Conservation (phyloP, 257 asterid species). For the Lycium barbarum region DNA sequence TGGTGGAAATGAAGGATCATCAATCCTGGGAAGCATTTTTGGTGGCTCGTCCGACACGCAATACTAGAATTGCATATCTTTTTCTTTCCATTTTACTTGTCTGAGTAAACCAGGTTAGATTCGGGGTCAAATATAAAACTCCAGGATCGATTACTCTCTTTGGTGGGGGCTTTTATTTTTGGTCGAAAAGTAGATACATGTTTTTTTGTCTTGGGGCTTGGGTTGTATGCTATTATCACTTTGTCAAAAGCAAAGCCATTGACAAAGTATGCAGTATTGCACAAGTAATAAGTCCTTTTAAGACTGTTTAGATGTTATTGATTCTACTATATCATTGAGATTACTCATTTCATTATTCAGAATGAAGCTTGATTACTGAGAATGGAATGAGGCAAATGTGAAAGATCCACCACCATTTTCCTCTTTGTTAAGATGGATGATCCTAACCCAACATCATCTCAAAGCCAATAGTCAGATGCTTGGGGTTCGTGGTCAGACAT, state of each 20-base stretch:
- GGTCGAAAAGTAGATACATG: background rate
- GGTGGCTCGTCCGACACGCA: conserved; percentile 30
- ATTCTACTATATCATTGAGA: background rate
- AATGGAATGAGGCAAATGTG: background rate
- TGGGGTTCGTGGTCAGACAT: background rate
- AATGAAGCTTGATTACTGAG: background rate
- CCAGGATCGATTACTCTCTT: background rate
- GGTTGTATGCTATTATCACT: background rate
- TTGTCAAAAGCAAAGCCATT: background rate
- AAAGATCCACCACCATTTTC: conserved; percentile 15
- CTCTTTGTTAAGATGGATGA: conserved; percentile 9
- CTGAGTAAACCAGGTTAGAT: background rate
- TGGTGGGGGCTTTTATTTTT: background rate
- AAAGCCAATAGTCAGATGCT: background rate
- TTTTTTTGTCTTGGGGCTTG: background rate
- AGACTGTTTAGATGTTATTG: background rate
- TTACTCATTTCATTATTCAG: background rate
- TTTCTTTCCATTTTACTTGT: background rate
- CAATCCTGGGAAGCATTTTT: conserved; percentile 24
- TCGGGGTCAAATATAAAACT: background rate
- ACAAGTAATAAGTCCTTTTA: background rate
- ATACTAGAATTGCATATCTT: conserved; percentile 20
- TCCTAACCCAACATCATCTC: conserved; percentile 20
- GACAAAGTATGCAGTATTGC: background rate
- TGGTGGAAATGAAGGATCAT: conserved; percentile 32